Evolutionary conservation across 805 yeast genomes (phyloP), one percentile per base, ranked within the genome.

Genomic region (Pichia exigua): DNA sequence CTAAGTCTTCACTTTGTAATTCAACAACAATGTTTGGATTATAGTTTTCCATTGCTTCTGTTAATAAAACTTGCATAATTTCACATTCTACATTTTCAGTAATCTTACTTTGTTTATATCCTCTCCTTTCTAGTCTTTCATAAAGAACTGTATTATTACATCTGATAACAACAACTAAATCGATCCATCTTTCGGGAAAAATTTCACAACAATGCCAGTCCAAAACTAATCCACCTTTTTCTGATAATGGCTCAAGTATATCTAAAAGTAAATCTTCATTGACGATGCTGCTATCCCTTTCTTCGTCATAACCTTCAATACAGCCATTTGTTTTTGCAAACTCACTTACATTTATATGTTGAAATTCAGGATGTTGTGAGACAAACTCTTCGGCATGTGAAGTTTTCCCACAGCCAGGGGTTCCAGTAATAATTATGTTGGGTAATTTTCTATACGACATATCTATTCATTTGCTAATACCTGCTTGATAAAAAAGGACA

Each of bases 171-270:
- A 90, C 85, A 7, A 94, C 98, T 55, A 94, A 74, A 67, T 94
- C 99, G 48, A 94, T 87, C 65, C 89, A 77, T 59, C 95, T 73
- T 64, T 90, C 98, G 1, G 98, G 98, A 64, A 94, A 92, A 21
- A 88, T 79, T 62, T 94, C 99, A 69, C 96, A 89, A 44, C 92
- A 94, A 65, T 94, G 99, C 99, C 99, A 94, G 67, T 94, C 99
- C 13, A 94, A 75, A 10, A 94, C 73, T n/a, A 77, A 74, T 1
- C 95, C 96, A n/a, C 99, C 99, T 56, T 80, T 73, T 49, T 84
- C 85, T 46, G 91, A 72, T 41, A 84, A 77, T 8, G 84, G 83
- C 65, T 91, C 97, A 47, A 94, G 68, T 24, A 79, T 79, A 65
- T 94, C 98, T 52, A 90, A 68, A 15, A 92, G 72, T 64, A 81